Conservation (phyloP, 306 rosid species). For the Benincasa hispida region DNA sequence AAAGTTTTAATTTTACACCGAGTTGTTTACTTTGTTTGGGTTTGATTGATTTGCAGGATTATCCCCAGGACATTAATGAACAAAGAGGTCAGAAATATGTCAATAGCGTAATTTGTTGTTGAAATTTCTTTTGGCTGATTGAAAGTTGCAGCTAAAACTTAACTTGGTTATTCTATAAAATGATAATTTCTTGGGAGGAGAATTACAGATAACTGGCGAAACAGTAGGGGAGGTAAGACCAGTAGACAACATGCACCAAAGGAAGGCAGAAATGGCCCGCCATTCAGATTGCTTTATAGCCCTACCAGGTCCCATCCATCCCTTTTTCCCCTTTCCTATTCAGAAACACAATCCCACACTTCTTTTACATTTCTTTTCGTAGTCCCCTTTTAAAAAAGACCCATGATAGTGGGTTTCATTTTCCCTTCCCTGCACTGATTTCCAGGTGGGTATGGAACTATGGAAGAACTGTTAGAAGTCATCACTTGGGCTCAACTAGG, state of each 20-base stretch:
- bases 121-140: background rate
- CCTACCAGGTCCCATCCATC: constrained; percentile 35
- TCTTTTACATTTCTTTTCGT: background rate
- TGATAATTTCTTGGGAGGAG: background rate
- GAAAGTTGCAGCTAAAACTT: background rate
- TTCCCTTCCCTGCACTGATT: background rate
- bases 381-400: background rate
- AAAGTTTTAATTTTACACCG: background rate
- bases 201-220: constrained; percentile 42
- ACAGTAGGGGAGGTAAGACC: constrained; percentile 43
- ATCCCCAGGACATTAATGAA: constrained; percentile 40
- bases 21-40: background rate
- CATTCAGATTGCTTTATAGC: constrained; percentile 53
- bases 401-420: background rate
- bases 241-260: constrained; percentile 50
- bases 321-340: background rate
- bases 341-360: background rate
- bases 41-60: constrained; percentile 16
- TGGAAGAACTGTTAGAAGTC: constrained; percentile 47
- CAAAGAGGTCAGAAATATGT: constrained; percentile 24
- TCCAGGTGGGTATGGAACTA: constrained; percentile 50
- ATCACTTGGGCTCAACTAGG: constrained; percentile 57
- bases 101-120: background rate
- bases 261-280: constrained; percentile 67
- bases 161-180: background rate